Conservation (phyloP, 2,329 filamentous ascomycete species). For the Paraphaeosphaeria minitans region DNA sequence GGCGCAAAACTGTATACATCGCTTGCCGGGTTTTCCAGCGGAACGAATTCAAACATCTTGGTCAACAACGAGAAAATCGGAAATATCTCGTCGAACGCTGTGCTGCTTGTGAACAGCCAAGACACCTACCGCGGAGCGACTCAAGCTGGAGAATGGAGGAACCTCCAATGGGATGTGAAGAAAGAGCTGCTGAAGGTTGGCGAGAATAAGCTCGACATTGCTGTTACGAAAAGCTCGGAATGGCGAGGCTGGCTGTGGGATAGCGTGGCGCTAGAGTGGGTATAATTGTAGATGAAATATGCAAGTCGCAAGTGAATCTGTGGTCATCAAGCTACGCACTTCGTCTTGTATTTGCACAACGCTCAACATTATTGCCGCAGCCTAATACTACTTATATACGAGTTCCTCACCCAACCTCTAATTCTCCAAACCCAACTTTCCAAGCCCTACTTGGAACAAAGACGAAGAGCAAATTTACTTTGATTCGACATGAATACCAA, state of each 20-base stretch:
- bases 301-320: not conserved
- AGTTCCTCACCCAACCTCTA: too few relatives aligned
- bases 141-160: constrained; percentile 55
- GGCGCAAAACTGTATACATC: constrained; percentile 50
- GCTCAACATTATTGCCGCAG: too few relatives aligned
- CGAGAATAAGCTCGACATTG: constrained; percentile 46
- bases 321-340: not conserved
- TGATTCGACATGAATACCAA: too few relatives aligned
- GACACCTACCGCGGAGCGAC: constrained; percentile 56
- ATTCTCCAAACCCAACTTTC: too few relatives aligned
- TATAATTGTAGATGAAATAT: constrained; percentile 11
- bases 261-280: constrained; percentile 46
- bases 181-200: constrained; percentile 38
- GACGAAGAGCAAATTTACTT: too few relatives aligned
- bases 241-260: constrained; percentile 54
- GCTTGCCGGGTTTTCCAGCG: constrained; percentile 53
- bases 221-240: constrained; percentile 40
- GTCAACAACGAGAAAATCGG: constrained; percentile 50
- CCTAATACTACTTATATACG: too few relatives aligned
- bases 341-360: not conserved
- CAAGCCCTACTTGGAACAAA: too few relatives aligned
- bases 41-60: constrained; percentile 48
- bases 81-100: constrained; percentile 45
- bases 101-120: constrained; percentile 50
- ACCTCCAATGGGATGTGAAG: constrained; percentile 49